Percentiles rank a stretch among this genome's conserved stretches.
These are phyloP conservation scores for Fagus crenata DNA, from an alignment of 306 rosid species.

Conservation along the genomic window DNA sequence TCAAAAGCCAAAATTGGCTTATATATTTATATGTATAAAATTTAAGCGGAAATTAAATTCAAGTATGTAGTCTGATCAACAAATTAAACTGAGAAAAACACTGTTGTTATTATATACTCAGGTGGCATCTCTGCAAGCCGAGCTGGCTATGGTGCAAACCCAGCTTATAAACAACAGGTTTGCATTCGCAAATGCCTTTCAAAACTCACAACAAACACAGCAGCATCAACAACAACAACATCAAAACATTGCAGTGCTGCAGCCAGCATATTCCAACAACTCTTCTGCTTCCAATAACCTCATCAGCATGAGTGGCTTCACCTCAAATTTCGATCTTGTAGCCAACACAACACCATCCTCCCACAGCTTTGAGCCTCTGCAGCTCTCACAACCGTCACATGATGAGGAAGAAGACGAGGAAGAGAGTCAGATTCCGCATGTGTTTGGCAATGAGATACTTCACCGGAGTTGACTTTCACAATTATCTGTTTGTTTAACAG, in stretches of 20 bases:
- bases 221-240: conserved; percentile 26
- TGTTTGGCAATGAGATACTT: conserved; percentile 30
- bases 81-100: background rate
- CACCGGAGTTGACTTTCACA: conserved; percentile 3
- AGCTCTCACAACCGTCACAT: conserved; percentile 36
- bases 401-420: conserved; percentile 62
- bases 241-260: conserved; percentile 31
- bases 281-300: conserved; percentile 57
- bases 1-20: too few species aligned
- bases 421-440: conserved; percentile 47
- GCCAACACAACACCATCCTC: conserved; percentile 42
- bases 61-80: background rate
- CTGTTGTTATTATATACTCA: conserved; percentile 12
- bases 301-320: conserved; percentile 39
- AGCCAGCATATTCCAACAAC: conserved; percentile 63
- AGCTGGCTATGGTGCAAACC: conserved; percentile 53
- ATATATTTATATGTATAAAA: too few species aligned
- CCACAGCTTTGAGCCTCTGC: conserved; percentile 54
- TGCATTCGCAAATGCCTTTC: conserved; percentile 47
- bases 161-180: conserved; percentile 51
- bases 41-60: too few species aligned
- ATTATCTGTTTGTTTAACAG: conserved; percentile 7
- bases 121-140: conserved; percentile 66
- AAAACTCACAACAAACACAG: conserved; percentile 34
- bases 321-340: conserved; percentile 43